Conservation (phyloP, 495 filamentous ascomycete species). For the Pseudevernia furfuracea region DNA sequence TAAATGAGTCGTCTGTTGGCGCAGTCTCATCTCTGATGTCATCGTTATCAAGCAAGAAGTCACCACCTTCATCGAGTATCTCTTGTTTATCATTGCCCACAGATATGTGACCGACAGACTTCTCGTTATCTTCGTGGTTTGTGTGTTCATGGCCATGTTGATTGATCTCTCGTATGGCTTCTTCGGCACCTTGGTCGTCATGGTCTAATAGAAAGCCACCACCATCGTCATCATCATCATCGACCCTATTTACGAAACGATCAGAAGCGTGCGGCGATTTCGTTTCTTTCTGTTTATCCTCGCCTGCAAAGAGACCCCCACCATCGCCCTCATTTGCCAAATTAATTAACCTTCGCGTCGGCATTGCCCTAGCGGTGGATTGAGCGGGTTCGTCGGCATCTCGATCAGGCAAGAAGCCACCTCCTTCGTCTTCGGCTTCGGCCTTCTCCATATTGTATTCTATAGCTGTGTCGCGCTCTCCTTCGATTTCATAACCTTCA, state of each 20-base stretch:
- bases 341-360: neutral
- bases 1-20: neutral
- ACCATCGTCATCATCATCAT: slow-evolving; percentile 9
- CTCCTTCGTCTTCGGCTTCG: slow-evolving; percentile 24
- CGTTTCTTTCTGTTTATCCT: neutral
- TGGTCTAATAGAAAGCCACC: slow-evolving; percentile 11
- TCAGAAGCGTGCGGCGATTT: neutral
- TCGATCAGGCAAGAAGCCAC: slow-evolving; percentile 22
- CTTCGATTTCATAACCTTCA: slow-evolving; percentile 51
- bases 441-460: slow-evolving; percentile 20
- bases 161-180: slow-evolving; percentile 9
- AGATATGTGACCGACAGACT: neutral
- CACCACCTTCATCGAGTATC: neutral
- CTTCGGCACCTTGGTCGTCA: slow-evolving; percentile 9
- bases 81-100: neutral
- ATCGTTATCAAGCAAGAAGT: neutral
- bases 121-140: neutral
- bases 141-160: neutral
- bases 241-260: slow-evolving; percentile 3
- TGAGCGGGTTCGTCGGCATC: slow-evolving; percentile 12
- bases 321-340: neutral
- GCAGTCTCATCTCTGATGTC: neutral
- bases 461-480: slow-evolving; percentile 33
- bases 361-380: slow-evolving; percentile 14
- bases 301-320: slow-evolving; percentile 1